These are phyloP conservation scores for Cadophora luteo-olivacea DNA, from an alignment of 2,329 filamentous ascomycete genomes.

Conservation along the genomic window DNA sequence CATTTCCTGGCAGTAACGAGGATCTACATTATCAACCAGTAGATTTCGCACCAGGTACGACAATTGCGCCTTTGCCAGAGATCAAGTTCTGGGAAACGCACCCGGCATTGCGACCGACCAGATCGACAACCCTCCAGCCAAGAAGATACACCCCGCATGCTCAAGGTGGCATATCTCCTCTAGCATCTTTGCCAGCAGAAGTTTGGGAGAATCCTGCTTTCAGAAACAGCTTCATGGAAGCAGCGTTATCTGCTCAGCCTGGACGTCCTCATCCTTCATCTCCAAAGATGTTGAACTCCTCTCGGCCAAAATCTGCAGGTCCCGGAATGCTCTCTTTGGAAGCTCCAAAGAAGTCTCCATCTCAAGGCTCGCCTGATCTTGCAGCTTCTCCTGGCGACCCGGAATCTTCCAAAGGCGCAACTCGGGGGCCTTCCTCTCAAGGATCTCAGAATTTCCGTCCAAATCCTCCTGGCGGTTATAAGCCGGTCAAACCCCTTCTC, in stretches of 20 bases:
- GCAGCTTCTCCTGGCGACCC: background rate
- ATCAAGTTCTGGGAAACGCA: background rate
- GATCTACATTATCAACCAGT: slow-evolving; percentile 21
- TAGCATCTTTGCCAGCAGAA: background rate
- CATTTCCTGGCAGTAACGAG: slow-evolving; percentile 16
- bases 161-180: background rate
- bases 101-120: slow-evolving; percentile 15
- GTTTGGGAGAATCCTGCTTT: slow-evolving; percentile 11
- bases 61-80: background rate
- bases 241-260: background rate
- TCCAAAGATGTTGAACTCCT: background rate
- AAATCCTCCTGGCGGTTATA: background rate
- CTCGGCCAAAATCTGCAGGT: slow-evolving; percentile 1
- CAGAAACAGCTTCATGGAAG: background rate
- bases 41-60: slow-evolving; percentile 11
- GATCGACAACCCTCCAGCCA: background rate
- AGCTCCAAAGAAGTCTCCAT: background rate
- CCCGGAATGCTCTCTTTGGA: background rate
- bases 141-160: background rate
- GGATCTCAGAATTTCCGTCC: background rate
- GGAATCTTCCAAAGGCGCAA: background rate
- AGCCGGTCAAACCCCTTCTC: slow-evolving; percentile 14
- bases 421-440: background rate
- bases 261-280: background rate
- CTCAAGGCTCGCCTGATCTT: background rate